Evolutionary conservation across 1,139 yeast genomes (phyloP).

Genomic region (Lodderomyces orthopsilosis): DNA sequence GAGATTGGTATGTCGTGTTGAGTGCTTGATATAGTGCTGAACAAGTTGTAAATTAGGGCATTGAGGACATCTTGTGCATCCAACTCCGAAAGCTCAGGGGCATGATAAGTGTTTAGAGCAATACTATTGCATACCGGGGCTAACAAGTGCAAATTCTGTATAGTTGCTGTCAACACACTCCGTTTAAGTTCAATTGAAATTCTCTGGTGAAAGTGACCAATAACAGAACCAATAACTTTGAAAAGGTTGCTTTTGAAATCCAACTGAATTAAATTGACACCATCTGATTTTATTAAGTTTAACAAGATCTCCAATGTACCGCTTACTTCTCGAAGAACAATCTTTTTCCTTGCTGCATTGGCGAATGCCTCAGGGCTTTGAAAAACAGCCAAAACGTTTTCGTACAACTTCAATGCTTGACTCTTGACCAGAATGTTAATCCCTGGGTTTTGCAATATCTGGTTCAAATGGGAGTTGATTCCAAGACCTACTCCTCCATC

Average conservation of each 20-base stretch:
- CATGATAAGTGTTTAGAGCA: constrained; percentile 11
- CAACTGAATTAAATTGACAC: constrained; percentile 22
- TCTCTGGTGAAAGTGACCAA: constrained; percentile 34
- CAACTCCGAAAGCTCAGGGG: constrained; percentile 13
- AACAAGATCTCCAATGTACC: constrained; percentile 20
- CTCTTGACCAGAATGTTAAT: constrained; percentile 38
- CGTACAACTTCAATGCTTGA: constrained; percentile 51
- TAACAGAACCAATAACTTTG: constrained; percentile 25
- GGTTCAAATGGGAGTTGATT: constrained; percentile 47
- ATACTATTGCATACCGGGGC: constrained; percentile 17
- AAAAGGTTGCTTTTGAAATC: constrained; percentile 26
- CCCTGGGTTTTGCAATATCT: constrained; percentile 31
- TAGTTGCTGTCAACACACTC: constrained; percentile 15
- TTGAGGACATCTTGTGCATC: constrained; percentile 16
- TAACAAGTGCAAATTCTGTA: constrained; percentile 22
- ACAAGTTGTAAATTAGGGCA: constrained; percentile 20
- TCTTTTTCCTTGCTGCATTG: constrained; percentile 27
- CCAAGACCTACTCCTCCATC: constrained; percentile 62
- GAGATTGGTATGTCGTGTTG: constrained; percentile 27
- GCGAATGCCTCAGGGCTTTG: constrained; percentile 51
- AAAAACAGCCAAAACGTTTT: constrained; percentile 50
- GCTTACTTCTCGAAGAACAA: constrained; percentile 28
- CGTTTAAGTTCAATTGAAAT: constrained; percentile 20
- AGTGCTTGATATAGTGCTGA: constrained; percentile 24
- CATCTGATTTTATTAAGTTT: constrained; percentile 18